Conservation (phyloP, 495 filamentous ascomycete genomes). For the Podospora appendiculata region DNA sequence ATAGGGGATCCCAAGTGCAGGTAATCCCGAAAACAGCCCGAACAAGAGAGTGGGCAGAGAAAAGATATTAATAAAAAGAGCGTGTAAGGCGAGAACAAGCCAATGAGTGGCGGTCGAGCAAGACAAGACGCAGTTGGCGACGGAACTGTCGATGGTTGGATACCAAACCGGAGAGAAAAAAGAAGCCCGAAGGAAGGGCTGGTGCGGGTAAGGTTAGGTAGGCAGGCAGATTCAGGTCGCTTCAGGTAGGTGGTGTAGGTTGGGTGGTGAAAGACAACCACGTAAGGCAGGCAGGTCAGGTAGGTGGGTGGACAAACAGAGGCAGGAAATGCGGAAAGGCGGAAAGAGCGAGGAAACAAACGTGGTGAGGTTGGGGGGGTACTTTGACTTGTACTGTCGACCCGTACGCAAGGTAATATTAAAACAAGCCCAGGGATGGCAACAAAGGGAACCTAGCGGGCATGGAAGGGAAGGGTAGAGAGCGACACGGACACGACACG, state of each 20-base stretch:
- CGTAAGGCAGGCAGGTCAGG: too few relatives aligned
- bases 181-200: background rate
- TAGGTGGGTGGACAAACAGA: slow-evolving; percentile 1
- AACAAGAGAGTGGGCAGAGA: too few relatives aligned
- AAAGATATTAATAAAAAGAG: background rate
- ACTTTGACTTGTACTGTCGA: background rate
- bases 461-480: slow-evolving; percentile 1
- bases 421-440: background rate
- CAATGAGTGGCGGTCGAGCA: too few relatives aligned
- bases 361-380: background rate
- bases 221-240: too few relatives aligned
- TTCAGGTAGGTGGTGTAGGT: too few relatives aligned
- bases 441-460: background rate
- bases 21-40: too few relatives aligned
- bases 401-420: background rate
- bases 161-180: slow-evolving; percentile 4
- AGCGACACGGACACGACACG: slow-evolving; percentile 1
- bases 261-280: too few relatives aligned
- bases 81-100: too few relatives aligned
- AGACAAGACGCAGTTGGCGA: background rate
- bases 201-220: background rate
- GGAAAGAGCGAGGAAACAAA: slow-evolving; percentile 11
- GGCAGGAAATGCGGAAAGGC: slow-evolving; percentile 1
- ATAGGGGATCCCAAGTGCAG: too few relatives aligned
- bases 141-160: background rate